Percentiles rank a stretch among this genome's conserved stretches.
These are phyloP conservation scores for Heterobasidion occidentale DNA, from an alignment of 1,284 basidiomycete species.

Conservation along the genomic window DNA sequence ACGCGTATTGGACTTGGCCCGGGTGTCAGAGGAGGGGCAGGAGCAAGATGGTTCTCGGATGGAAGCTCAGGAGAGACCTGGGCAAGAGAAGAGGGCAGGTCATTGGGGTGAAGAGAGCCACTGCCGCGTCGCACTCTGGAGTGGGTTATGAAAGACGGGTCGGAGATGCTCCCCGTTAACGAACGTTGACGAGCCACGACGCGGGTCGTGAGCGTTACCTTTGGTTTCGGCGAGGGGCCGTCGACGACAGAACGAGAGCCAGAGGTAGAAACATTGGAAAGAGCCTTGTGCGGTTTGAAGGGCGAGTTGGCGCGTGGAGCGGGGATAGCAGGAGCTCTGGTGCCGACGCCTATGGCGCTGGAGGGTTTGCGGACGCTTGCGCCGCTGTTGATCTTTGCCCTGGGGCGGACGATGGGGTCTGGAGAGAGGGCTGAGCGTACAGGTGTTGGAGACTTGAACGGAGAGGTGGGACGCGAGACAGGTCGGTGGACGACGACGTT, in stretches of 20 bases:
- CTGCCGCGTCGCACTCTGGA: constrained; percentile 23
- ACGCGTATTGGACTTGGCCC: constrained; percentile 30
- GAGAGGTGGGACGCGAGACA: constrained; percentile 38
- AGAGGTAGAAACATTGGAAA: constrained; percentile 5
- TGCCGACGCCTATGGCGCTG: constrained; percentile 18
- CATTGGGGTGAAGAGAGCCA: constrained; percentile 20
- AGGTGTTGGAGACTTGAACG: constrained; percentile 32
- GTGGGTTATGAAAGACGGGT: constrained; percentile 15
- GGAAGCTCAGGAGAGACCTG: neutral
- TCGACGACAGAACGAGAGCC: constrained; percentile 12
- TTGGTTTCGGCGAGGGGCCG: constrained; percentile 21
- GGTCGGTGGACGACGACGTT: constrained; percentile 13
- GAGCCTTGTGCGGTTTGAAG: constrained; percentile 24
- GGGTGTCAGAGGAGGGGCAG: constrained; percentile 11
- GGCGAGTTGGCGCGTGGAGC: constrained; percentile 33
- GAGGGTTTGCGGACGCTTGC: constrained; percentile 41
- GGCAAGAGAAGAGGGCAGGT: constrained; percentile 12
- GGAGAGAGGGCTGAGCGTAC: constrained; percentile 6
- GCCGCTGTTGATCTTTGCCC: constrained; percentile 53
- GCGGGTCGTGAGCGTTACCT: constrained; percentile 11
- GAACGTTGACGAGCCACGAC: constrained; percentile 28
- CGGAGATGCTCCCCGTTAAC: constrained; percentile 14
- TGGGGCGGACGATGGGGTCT: constrained; percentile 32
- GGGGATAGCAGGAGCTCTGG: constrained; percentile 9
- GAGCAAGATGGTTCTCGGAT: neutral